These are phyloP conservation scores for Fusarium haematococcum DNA, from an alignment of 2,329 filamentous ascomycete species.

Conservation along the genomic window DNA sequence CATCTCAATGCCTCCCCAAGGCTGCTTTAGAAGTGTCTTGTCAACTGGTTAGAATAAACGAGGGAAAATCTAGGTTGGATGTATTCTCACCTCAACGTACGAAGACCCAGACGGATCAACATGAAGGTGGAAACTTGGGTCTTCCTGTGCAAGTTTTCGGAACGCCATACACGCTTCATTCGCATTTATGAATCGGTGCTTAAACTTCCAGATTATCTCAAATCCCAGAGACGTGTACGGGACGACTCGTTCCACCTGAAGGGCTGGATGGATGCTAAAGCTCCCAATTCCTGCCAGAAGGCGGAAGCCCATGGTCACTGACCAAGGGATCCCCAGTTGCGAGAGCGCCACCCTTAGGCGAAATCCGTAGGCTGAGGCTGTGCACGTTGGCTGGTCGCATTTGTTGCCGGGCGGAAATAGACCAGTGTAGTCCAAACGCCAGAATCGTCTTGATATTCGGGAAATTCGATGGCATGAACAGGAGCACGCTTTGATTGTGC, in stretches of 20 bases:
- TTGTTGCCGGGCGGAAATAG: background rate
- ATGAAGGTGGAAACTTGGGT: background rate
- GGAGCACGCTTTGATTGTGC: background rate
- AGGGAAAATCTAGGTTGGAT: too few relatives aligned
- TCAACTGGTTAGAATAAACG: accelerated
- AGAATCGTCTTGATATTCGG: background rate
- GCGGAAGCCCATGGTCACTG: background rate
- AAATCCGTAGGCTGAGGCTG: background rate
- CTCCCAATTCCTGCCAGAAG: background rate
- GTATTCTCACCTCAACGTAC: background rate
- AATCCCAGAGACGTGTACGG: conserved; percentile 11
- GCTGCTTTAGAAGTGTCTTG: accelerated
- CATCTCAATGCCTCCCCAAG: accelerated
- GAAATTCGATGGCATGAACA: background rate
- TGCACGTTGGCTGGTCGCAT: background rate
- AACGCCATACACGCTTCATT: background rate
- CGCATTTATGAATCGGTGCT: background rate
- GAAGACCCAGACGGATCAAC: background rate
- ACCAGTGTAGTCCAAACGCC: background rate
- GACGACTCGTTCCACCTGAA: background rate
- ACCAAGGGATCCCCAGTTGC: background rate
- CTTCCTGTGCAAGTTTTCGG: background rate
- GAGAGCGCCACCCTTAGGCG: background rate
- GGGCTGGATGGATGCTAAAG: background rate
- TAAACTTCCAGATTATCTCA: background rate